Evolutionary conservation across 1,284 basidiomycete genomes (phyloP).

Genomic region (Amylostereum chailletii): DNA sequence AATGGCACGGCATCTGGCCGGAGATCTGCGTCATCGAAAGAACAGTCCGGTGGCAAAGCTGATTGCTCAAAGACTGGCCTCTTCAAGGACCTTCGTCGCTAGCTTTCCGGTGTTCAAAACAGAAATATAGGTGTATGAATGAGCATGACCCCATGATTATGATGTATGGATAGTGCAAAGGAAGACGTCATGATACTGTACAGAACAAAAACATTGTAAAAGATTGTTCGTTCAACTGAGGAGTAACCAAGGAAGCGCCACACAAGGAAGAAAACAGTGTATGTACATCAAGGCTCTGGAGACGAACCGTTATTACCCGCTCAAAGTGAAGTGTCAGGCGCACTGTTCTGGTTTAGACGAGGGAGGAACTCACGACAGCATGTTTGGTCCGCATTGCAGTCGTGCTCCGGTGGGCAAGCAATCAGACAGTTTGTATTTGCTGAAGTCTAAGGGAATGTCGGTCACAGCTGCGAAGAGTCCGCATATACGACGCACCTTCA

Average conservation of each 20-base stretch:
- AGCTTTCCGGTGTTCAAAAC: constrained; percentile 66
- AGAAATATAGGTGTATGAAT: constrained; percentile 14
- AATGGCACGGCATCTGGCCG: constrained; percentile 54
- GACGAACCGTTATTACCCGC: background rate
- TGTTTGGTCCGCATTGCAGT: constrained; percentile 60
- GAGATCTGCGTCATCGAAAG: constrained; percentile 44
- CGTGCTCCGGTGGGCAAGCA: constrained; percentile 48
- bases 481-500: constrained; percentile 36
- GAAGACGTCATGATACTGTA: too few relatives aligned
- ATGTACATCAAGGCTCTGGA: background rate
- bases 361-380: constrained; percentile 65
- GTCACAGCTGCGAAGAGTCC: constrained; percentile 22
- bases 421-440: constrained; percentile 29
- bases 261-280: background rate
- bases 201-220: too few relatives aligned
- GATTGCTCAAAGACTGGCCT: constrained; percentile 49
- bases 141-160: too few relatives aligned
- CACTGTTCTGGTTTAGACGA: background rate
- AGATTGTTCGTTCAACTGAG: too few relatives aligned
- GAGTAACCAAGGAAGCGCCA: too few relatives aligned
- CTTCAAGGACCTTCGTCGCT: constrained; percentile 56
- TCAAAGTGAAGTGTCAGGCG: too few relatives aligned
- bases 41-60: constrained; percentile 40
- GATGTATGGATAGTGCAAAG: too few relatives aligned
- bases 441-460: constrained; percentile 15